phyloP scores from a whole-genome alignment of 495 filamentous ascomycete genomes.

The Melanomma pulvis-pyrius region DNA sequence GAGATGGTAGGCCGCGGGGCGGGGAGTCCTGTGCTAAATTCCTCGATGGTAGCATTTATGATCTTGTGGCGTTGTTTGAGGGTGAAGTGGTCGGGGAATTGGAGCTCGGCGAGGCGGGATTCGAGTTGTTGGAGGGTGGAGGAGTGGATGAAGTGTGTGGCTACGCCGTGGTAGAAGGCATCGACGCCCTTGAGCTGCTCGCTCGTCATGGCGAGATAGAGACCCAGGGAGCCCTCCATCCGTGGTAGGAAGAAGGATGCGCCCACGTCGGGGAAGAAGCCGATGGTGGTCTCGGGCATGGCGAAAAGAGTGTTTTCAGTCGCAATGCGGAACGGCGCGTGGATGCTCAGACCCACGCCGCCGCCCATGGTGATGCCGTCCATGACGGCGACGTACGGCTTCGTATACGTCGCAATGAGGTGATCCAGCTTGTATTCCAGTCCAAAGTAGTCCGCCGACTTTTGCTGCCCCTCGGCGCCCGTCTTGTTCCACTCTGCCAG shows the following conservation, averaged over 20 bases:
- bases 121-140: constrained; percentile 78
- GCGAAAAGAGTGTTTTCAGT: constrained; percentile 94
- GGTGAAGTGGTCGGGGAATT: constrained; percentile 73
- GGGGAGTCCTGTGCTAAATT: constrained; percentile 78
- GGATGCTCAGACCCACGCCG: constrained; percentile 89
- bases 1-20: constrained; percentile 62
- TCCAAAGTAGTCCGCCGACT: constrained; percentile 81
- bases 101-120: constrained; percentile 81
- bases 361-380: constrained; percentile 99
- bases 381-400: constrained; percentile 94
- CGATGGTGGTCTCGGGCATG: constrained; percentile 98
- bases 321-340: constrained; percentile 94
- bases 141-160: constrained; percentile 94
- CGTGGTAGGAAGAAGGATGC: constrained; percentile 92
- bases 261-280: constrained; percentile 97
- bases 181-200: constrained; percentile 78
- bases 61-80: constrained; percentile 63
- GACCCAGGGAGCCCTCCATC: constrained; percentile 80
- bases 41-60: constrained; percentile 86
- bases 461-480: constrained; percentile 65
- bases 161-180: constrained; percentile 79
- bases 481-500: constrained; percentile 73
- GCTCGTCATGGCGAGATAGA: constrained; percentile 89
- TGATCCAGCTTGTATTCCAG: constrained; percentile 95
- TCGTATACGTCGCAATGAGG: constrained; percentile 88